Conservation (phyloP, 2,329 filamentous ascomycete genomes). For the Pseudonectria buxi region DNA sequence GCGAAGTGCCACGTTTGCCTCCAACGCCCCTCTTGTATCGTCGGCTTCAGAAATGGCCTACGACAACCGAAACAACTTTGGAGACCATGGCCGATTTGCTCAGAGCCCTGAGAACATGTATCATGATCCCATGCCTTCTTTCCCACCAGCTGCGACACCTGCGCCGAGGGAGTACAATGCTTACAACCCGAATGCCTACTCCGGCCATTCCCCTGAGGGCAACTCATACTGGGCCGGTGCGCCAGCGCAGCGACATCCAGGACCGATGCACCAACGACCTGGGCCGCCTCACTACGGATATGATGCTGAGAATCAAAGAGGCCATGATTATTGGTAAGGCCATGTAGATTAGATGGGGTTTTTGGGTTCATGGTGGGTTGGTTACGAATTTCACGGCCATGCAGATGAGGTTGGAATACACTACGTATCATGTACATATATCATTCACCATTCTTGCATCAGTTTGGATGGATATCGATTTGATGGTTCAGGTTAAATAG, state of each 20-base stretch:
- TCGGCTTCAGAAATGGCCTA: conserved; percentile 57
- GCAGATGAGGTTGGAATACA: too few species aligned
- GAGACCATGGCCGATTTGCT: conserved; percentile 18
- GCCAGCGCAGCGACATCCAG: conserved; percentile 11
- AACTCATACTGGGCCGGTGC: conserved; percentile 18
- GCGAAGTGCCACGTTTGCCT: conserved; percentile 48
- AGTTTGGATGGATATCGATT: too few species aligned
- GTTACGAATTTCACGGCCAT: too few species aligned
- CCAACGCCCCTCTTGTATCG: conserved; percentile 50
- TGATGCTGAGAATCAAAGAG: conserved; percentile 30
- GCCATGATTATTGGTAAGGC: conserved; percentile 20
- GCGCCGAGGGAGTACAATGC: conserved; percentile 20
- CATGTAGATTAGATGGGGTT: too few species aligned
- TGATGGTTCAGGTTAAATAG: too few species aligned
- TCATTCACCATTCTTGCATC: too few species aligned
- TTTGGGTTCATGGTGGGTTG: too few species aligned
- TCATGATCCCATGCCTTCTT: conserved; percentile 21
- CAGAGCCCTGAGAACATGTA: conserved; percentile 26
- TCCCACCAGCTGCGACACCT: conserved; percentile 17
- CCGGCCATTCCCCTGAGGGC: conserved; percentile 27
- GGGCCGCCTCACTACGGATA: conserved; percentile 26
- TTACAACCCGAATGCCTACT: conserved; percentile 26
- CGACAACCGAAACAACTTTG: conserved; percentile 26
- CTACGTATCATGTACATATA: too few species aligned
- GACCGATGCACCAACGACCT: conserved; percentile 14